phyloP scores from a whole-genome alignment of 257 asterid genomes.

The Solanum chmielewskii region DNA sequence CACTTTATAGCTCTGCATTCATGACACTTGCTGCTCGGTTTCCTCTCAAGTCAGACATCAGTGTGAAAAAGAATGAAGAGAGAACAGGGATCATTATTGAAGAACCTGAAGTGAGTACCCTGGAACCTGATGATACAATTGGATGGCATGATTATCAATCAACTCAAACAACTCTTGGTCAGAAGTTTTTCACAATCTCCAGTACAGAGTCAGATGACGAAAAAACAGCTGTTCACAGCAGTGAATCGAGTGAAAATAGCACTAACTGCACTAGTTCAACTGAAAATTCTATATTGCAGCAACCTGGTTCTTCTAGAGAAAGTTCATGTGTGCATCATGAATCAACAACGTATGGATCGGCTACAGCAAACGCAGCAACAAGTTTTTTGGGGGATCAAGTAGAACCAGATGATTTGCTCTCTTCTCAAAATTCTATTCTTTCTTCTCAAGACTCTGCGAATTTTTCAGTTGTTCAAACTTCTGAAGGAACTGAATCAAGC shows the following conservation, averaged over 20 bases:
- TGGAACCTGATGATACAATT: slow-evolving; percentile 31
- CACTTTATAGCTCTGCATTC: slow-evolving; percentile 39
- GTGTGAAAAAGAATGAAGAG: slow-evolving; percentile 26
- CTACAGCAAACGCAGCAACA: neutral
- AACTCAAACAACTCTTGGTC: slow-evolving; percentile 17
- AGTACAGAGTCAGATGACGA: neutral
- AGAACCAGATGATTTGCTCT: slow-evolving; percentile 45
- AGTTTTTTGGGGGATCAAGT: slow-evolving; percentile 22
- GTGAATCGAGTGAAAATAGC: slow-evolving; percentile 14
- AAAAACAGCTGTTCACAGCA: slow-evolving; percentile 18
- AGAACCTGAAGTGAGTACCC: slow-evolving; percentile 33
- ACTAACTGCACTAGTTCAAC: slow-evolving; percentile 11
- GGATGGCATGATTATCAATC: slow-evolving; percentile 26
- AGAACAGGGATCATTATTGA: slow-evolving; percentile 12
- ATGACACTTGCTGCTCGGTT: slow-evolving; percentile 41
- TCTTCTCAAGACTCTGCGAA: slow-evolving; percentile 47
- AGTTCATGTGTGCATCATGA: slow-evolving; percentile 27
- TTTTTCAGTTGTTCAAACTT: slow-evolving; percentile 21
- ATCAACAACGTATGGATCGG: slow-evolving; percentile 9
- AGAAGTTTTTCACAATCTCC: slow-evolving; percentile 14
- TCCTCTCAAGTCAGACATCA: slow-evolving; percentile 20
- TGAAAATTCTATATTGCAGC: slow-evolving; percentile 17
- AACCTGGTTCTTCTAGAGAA: slow-evolving; percentile 21
- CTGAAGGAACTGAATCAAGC: slow-evolving; percentile 30
- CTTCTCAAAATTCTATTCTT: slow-evolving; percentile 52